phyloP scores from a whole-genome alignment of 164 flowering plant genomes.

The Berberis vulgaris region DNA sequence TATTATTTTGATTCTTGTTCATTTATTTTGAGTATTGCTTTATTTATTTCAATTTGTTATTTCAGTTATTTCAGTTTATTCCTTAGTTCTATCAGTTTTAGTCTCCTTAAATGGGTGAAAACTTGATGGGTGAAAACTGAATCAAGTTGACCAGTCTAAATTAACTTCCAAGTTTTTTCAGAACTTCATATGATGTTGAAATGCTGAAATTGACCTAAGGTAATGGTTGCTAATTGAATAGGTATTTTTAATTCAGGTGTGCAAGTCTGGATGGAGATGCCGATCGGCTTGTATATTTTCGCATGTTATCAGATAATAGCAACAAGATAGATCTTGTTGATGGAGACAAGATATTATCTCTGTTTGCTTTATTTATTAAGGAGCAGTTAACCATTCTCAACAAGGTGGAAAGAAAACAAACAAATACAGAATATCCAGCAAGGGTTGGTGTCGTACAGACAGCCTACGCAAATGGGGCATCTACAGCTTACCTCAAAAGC shows the following conservation, averaged over 20 bases:
- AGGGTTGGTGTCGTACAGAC: conserved; percentile 80
- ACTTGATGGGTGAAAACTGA: background rate
- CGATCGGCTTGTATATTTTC: conserved; percentile 86
- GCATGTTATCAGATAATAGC: conserved; percentile 24
- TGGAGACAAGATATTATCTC: conserved; percentile 89
- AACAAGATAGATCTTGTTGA: conserved; percentile 68
- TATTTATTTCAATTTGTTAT: no score
- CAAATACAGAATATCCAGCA: conserved; percentile 18
- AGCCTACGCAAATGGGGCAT: conserved; percentile 98
- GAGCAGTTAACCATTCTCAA: conserved; percentile 54
- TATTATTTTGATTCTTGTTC: no score
- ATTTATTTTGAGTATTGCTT: no score
- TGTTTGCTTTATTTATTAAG: conserved; percentile 76
- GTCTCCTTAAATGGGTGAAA: no score
- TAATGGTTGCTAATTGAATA: conserved; percentile 15
- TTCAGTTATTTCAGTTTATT: no score
- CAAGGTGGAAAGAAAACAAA: conserved; percentile 14
- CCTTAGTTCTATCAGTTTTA: no score
- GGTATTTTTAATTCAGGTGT: conserved; percentile 69
- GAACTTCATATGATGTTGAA: background rate
- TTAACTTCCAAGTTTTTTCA: background rate
- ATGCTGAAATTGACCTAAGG: background rate
- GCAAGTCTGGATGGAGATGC: conserved; percentile 99
- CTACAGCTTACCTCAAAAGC: conserved; percentile 64
- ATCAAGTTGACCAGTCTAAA: background rate